Evolutionary conservation across 495 filamentous ascomycete species (phyloP).

Genomic region (Podospora sp.): DNA sequence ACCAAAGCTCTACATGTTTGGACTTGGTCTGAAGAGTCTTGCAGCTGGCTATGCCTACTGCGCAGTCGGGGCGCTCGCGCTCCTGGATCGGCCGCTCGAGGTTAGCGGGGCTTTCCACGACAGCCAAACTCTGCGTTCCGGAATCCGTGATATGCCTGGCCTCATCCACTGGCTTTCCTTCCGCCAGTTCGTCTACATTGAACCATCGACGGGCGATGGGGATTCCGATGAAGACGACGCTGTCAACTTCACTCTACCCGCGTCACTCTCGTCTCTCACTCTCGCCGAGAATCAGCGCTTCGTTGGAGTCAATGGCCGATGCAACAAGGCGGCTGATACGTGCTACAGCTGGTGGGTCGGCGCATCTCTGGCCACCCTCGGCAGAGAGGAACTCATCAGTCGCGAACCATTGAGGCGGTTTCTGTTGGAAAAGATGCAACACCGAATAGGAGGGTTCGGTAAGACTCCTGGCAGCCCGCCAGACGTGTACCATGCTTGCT

Average conservation of each 20-base stretch:
- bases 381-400: conserved; percentile 62
- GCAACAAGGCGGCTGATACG: conserved; percentile 87
- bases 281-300: conserved; percentile 36
- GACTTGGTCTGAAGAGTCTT: not conserved
- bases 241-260: conserved; percentile 37
- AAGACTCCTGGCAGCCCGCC: conserved; percentile 80
- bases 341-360: conserved; percentile 94
- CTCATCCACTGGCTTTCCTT: conserved; percentile 55
- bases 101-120: conserved; percentile 36
- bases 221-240: conserved; percentile 52
- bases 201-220: conserved; percentile 46
- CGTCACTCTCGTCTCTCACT: conserved; percentile 41
- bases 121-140: conserved; percentile 34
- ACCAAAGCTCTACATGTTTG: not conserved
- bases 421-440: conserved; percentile 86
- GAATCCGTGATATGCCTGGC: conserved; percentile 40
- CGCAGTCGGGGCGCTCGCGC: conserved; percentile 71
- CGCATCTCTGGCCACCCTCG: conserved; percentile 71
- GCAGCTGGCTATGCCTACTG: conserved; percentile 88
- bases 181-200: conserved; percentile 62
- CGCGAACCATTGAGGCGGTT: conserved; percentile 67
- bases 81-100: conserved; percentile 59
- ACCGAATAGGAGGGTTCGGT: conserved; percentile 85
- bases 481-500: conserved; percentile 88
- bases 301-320: conserved; percentile 81